Conservation (phyloP, 1,284 basidiomycete genomes). For the Cutaneotrichosporon sp. region DNA sequence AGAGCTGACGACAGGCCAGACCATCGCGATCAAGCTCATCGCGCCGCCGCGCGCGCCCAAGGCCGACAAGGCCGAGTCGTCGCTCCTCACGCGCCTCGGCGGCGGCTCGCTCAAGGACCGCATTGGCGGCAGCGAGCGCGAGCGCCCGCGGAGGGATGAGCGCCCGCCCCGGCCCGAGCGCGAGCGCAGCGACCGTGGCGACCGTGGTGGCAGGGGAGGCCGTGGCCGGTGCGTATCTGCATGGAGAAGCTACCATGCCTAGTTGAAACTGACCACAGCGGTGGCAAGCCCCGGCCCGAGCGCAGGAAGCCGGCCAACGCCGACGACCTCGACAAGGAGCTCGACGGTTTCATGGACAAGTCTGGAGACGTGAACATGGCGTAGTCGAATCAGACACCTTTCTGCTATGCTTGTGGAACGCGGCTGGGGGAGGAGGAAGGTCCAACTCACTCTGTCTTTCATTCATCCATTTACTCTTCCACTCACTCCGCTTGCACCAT, state of each 20-base stretch:
- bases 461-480: too few species aligned
- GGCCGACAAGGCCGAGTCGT: background rate
- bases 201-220: conserved; percentile 34
- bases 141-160: background rate
- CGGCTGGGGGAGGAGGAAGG: too few species aligned
- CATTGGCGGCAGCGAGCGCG: conserved; percentile 5
- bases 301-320: conserved; percentile 60
- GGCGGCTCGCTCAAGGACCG: conserved; percentile 16
- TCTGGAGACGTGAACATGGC: conserved; percentile 23
- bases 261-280: background rate
- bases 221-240: background rate
- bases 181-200: too few species aligned
- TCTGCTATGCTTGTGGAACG: background rate
- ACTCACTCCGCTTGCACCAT: too few species aligned
- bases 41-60: conserved; percentile 27
- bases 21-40: conserved; percentile 69
- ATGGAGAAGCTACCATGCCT: background rate
- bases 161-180: too few species aligned
- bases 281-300: conserved; percentile 54
- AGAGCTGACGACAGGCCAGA: conserved; percentile 64
- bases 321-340: conserved; percentile 83
- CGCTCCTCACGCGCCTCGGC: conserved; percentile 13
- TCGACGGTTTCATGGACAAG: conserved; percentile 84
- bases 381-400: conserved; percentile 2
- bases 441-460: too few species aligned